Conservation (phyloP, 805 yeast genomes). For the Candida montana region DNA sequence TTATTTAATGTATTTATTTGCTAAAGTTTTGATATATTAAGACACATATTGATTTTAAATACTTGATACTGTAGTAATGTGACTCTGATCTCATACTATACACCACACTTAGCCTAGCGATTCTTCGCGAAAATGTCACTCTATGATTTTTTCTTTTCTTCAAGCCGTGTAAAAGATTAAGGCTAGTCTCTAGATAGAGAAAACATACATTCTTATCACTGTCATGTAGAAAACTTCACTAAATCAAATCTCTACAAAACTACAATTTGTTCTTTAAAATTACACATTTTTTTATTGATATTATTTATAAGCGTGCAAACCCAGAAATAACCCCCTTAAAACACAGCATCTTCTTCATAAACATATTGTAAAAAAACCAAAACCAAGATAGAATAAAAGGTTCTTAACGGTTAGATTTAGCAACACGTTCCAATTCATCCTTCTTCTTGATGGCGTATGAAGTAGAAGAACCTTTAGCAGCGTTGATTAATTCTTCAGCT, state of each 20-base stretch:
- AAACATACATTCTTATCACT: too few relatives aligned
- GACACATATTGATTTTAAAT: not conserved
- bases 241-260: too few relatives aligned
- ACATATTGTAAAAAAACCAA: not conserved
- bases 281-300: slow-evolving; percentile 6
- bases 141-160: too few relatives aligned
- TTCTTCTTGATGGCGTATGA: slow-evolving; percentile 99
- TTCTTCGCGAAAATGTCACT: too few relatives aligned
- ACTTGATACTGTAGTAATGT: too few relatives aligned
- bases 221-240: too few relatives aligned
- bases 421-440: slow-evolving; percentile 99
- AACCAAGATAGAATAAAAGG: not conserved
- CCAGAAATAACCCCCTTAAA: slow-evolving; percentile 4
- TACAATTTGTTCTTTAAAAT: slow-evolving; percentile 1
- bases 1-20: not conserved
- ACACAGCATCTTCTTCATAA: not conserved
- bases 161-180: too few relatives aligned
- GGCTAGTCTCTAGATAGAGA: too few relatives aligned
- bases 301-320: slow-evolving; percentile 6
- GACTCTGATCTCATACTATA: too few relatives aligned
- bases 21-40: too few relatives aligned
- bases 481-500: slow-evolving; percentile 99
- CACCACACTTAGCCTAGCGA: too few relatives aligned
- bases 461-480: slow-evolving; percentile 99
- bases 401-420: slow-evolving; percentile 99